Base-by-base conservation (phyloP, 352 stramenopile genomes). In the Phytopythium boreale region DNA sequence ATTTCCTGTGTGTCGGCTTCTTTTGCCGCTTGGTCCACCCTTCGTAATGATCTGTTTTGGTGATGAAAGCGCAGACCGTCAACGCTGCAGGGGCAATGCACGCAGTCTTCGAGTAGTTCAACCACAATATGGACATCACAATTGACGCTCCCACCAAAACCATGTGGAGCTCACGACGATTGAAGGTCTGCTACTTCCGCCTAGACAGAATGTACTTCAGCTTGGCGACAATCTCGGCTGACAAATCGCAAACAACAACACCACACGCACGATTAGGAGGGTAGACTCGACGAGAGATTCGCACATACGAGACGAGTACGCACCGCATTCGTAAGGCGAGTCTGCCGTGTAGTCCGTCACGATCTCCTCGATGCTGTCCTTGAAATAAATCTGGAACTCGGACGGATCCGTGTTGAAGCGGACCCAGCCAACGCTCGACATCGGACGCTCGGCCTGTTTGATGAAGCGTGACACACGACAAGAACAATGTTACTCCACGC, bases 311-410 rank as follows among this genome's bases (percentile, higher is more conserved):
- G 31, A 19, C 26, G 26, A 53, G 27, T 6, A 87, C 83, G 57
- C 72, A 96, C 87, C 87, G 31, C 87, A 96, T 71, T 96, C 87
- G 70, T 94, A 96, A 2, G 87, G 85, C n/a, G 85, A 94, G 60
- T 92, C 85, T 39, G 87, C 87, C n/a, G 85, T 92, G 76, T 92
- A 96, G 62, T 96, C 87, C 19, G 86, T 96, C 61, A 93, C 77
- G 68, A 93, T 93, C 66, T 96, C 87, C 64, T 96, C 87, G 66
- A 93, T 89, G 59, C 71, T 92, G 71, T 92, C 86, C 56, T 94
- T 94, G 70, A 87, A 96, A 72, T 94, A 93, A 63, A 96, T 93
- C 73, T 94, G 85, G 58, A 96, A 96, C 43, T 93, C 87, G 62
- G 78, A 92, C 41, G 85, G 85, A 61, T 92, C 87, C 53, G 85